phyloP scores from a whole-genome alignment of 345 rosid genomes.

The Eucalyptus regnans region DNA sequence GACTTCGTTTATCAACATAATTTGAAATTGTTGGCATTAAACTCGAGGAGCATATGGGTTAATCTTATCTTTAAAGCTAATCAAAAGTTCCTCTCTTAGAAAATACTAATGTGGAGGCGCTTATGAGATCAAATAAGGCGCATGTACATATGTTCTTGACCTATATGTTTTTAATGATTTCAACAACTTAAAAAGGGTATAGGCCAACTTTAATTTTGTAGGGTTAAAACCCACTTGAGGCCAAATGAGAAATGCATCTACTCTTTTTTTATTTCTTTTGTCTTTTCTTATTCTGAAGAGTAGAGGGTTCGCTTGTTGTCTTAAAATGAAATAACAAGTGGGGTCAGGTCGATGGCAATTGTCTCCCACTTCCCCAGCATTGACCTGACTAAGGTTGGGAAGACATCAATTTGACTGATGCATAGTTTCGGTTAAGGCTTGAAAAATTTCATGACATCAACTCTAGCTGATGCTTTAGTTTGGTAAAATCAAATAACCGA shows the following conservation, averaged over 20 bases:
- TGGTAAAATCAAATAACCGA: background rate
- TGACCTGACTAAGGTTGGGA: background rate
- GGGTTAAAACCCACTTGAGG: background rate
- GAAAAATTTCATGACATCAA: background rate
- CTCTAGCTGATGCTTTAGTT: background rate
- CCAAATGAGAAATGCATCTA: background rate
- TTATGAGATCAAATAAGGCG: background rate
- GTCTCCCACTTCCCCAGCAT: background rate
- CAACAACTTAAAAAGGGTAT: background rate
- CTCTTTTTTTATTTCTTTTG: background rate
- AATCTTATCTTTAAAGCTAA: background rate
- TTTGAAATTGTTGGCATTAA: rapidly evolving
- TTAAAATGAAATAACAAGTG: background rate
- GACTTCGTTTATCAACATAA: background rate
- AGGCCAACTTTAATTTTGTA: background rate
- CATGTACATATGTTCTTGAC: background rate
- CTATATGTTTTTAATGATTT: background rate
- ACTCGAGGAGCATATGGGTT: background rate
- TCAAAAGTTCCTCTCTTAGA: background rate
- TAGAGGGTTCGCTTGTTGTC: background rate
- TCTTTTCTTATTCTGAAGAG: background rate
- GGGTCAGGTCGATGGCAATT: background rate
- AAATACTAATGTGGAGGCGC: background rate
- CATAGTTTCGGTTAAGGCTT: background rate
- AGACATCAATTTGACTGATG: background rate